These are phyloP conservation scores for Metarhizium sp. DNA, from an alignment of 2,329 filamentous ascomycete genomes.

Conservation along the genomic window DNA sequence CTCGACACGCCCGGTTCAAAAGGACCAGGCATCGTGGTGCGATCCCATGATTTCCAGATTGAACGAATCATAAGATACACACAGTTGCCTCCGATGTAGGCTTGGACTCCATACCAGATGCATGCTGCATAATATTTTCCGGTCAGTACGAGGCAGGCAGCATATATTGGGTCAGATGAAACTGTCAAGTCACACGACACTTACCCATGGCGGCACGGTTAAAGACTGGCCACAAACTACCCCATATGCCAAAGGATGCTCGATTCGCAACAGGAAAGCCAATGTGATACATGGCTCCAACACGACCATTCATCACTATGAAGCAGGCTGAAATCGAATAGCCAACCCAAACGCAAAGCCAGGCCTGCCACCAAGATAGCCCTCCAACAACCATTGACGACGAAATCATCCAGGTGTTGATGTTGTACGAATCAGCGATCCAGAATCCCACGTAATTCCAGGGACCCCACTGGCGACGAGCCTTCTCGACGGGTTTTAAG, in stretches of 20 bases:
- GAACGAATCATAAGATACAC: conserved; percentile 82
- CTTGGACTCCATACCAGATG: conserved; percentile 80
- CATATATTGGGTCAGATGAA: background rate
- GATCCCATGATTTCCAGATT: conserved; percentile 65
- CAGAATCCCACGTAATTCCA: conserved; percentile 88
- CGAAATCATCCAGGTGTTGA: conserved; percentile 92
- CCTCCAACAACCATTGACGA: conserved; percentile 71
- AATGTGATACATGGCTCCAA: conserved; percentile 81
- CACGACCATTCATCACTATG: conserved; percentile 68
- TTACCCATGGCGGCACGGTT: conserved; percentile 73
- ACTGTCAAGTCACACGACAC: conserved; percentile 7
- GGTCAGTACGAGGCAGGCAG: background rate
- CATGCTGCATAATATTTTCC: conserved; percentile 40
- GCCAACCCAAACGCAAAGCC: conserved; percentile 81
- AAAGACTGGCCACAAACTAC: conserved; percentile 78
- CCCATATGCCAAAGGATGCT: conserved; percentile 81
- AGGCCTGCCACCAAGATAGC: conserved; percentile 85
- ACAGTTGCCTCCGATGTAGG: conserved; percentile 77
- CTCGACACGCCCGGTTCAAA: conserved; percentile 57
- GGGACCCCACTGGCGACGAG: conserved; percentile 71
- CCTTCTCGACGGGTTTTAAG: conserved; percentile 70
- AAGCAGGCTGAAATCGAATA: conserved; percentile 71
- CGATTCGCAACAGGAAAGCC: conserved; percentile 76
- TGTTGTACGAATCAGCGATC: conserved; percentile 79
- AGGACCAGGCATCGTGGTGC: conserved; percentile 53